These are phyloP conservation scores for Acmispon strigosus DNA, from an alignment of 306 rosid genomes.

Conservation along the genomic window DNA sequence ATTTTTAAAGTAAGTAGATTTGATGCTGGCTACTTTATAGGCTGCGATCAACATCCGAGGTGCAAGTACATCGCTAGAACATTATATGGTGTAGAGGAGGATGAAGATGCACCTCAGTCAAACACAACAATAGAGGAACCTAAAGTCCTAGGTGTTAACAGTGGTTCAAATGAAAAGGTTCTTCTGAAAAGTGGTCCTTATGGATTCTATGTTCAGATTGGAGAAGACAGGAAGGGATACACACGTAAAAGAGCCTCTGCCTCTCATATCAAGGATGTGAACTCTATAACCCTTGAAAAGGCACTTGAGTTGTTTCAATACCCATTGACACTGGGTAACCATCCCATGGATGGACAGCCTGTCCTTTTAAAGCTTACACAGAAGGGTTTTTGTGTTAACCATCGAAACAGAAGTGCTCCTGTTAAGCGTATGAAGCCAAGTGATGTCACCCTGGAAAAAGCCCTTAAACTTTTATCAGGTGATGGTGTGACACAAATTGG, in stretches of 20 bases:
- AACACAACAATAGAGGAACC: conserved; percentile 55
- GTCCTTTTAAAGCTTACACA: conserved; percentile 52
- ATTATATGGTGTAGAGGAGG: conserved; percentile 65
- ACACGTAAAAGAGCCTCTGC: conserved; percentile 68
- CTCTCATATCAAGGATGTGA: conserved; percentile 72
- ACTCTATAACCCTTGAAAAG: conserved; percentile 58
- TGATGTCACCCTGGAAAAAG: conserved; percentile 57
- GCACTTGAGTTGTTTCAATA: conserved; percentile 64
- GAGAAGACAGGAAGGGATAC: conserved; percentile 81
- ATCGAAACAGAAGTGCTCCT: conserved; percentile 48
- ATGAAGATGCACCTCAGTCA: conserved; percentile 41
- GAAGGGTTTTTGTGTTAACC: conserved; percentile 56
- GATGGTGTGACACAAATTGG: conserved; percentile 39
- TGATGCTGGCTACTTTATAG: conserved; percentile 88
- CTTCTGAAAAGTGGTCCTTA: conserved; percentile 85
- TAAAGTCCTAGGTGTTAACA: conserved; percentile 60
- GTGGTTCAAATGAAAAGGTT: conserved; percentile 70
- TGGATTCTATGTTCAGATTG: conserved; percentile 87
- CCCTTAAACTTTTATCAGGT: conserved; percentile 60
- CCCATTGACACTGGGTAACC: conserved; percentile 84
- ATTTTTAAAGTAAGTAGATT: conserved; percentile 90
- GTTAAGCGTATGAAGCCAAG: conserved; percentile 68
- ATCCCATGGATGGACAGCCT: conserved; percentile 80
- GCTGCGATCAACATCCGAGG: conserved; percentile 89
- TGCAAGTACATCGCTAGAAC: conserved; percentile 98